Evolutionary conservation across 1,284 basidiomycete species (phyloP), one percentile per base, ranked within the genome.

Genomic region (Pascua sp.): DNA sequence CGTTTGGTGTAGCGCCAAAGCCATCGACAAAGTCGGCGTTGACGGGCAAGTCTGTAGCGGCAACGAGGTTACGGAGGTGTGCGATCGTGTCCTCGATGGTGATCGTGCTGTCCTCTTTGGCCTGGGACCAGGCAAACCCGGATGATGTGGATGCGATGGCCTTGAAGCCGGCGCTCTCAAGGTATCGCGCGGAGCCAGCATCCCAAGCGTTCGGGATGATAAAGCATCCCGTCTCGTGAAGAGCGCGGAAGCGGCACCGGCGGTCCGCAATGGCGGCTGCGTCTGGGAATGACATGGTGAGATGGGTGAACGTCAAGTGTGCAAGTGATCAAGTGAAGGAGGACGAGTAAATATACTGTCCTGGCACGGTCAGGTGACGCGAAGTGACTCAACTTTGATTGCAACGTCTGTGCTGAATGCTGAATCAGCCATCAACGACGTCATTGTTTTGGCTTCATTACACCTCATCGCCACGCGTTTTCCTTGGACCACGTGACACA

Each of bases 11-110:
- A 11, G 39, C 38, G n/a, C 52, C 52, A 17, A 53, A 53, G 24
- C 52, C 52, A 41, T 53, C 52, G 15, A n/a, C n/a, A 42, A 53
- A 53, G 52, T 53, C 52, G 15, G 52, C 52, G 45, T 53, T 53
- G 32, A 53, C 46, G n/a, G 52, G 52, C n/a, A 53, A 40, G 38
- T 16, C 9, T 9, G 39, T 53, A 8, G 46, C 11, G 5, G 13
- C 24, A 16, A 42, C 52, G 2, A 53, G 46, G 4, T 32, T 2
- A 15, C 16, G 18, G 8, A 53, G 52, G 41, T 53, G 45, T 3
- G 38, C 38, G 15, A 53, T 39, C 32, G 52, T 53, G 18, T 47
- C 45, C 40, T 53, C 52, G 11, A 53, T 24, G 5, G 12, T 42
- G n/a, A 53, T 12, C 15, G 24, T 36, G 46, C 32, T 53, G 46